Evolutionary conservation across 371 early-diverging fungal species (phyloP).

Genomic region (Capillidium rhysosporum): DNA sequence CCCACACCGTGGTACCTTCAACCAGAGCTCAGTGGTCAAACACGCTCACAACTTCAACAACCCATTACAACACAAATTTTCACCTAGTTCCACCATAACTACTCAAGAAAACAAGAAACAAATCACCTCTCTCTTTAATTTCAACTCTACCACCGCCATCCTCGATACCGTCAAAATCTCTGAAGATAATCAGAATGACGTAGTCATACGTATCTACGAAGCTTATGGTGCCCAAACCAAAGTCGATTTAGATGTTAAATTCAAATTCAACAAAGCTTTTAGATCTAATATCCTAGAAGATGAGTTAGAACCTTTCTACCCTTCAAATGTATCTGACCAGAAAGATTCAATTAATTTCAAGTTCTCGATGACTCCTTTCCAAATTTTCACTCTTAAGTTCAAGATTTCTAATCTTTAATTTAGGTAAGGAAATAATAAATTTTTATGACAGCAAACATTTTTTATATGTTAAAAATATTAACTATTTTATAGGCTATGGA

Average conservation of each 20-base stretch:
- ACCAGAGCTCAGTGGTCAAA: slow-evolving; percentile 57
- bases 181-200: slow-evolving; percentile 38
- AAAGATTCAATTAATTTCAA: neutral
- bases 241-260: slow-evolving; percentile 15
- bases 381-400: slow-evolving; percentile 5
- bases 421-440: too few species aligned
- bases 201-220: slow-evolving; percentile 77
- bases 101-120: neutral
- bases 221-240: slow-evolving; percentile 73
- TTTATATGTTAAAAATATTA: too few species aligned
- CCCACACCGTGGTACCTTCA: slow-evolving; percentile 64
- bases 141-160: slow-evolving; percentile 46
- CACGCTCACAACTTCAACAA: slow-evolving; percentile 76
- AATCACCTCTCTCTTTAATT: slow-evolving; percentile 26
- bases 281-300: slow-evolving; percentile 3
- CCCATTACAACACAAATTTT: slow-evolving; percentile 19
- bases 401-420: neutral
- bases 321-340: neutral
- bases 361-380: neutral
- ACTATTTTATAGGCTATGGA: too few species aligned
- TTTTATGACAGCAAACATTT: too few species aligned
- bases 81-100: neutral
- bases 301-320: neutral
- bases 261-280: neutral
- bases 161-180: slow-evolving; percentile 76